Base-by-base conservation (phyloP, 2,329 filamentous ascomycete species). In the Fusarium abutilonis region DNA sequence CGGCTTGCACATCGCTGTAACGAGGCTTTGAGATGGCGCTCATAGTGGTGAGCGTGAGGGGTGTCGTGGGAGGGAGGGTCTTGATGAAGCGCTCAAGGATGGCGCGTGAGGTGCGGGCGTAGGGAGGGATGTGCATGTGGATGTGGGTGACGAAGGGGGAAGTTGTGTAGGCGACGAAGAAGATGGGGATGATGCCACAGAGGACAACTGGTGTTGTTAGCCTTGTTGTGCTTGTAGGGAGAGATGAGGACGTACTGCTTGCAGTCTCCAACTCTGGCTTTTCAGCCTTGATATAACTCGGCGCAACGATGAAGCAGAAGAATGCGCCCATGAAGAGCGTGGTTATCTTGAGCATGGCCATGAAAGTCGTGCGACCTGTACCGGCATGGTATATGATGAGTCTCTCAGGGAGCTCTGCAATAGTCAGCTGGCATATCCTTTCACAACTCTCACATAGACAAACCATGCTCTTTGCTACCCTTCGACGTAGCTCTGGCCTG, bases 381-480 rank as follows among this genome's bases (percentile, higher is more conserved):
- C 91, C 90, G 49, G 87, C 87, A 76, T 93, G 89, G 75, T 91
- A 96, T 60, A 96, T 84, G 66, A 92, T 82, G 26, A 93, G 72
- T 13, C 78, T 79, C 62, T 86, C 81, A 0, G 86, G 85, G 56
- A 83, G 83, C 31, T 75, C 82, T 85, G 23, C 21, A 11, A 36
- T 28, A 0, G 14, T 19, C n/a, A 64, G 44, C 8, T 1, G 31
- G 15, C 17, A 29, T 2, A 15, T 23, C 6, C 9, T 31, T 15
- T 29, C 4, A 8, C n/a, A 4, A 1, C 6, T 28, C 15, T 2
- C 9, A 1, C 15, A 0, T 2, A 1, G 2, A 47, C 46, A 9
- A 42, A 74, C 73, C 68, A 1, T 55, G 54, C 3, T 59, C 52
- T 14, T 70, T 70, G 3, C 60, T 48, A 8, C 48, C 58, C 15